Base-by-base conservation (phyloP, 2,329 filamentous ascomycete species). In the Neocucurbitaria cava region DNA sequence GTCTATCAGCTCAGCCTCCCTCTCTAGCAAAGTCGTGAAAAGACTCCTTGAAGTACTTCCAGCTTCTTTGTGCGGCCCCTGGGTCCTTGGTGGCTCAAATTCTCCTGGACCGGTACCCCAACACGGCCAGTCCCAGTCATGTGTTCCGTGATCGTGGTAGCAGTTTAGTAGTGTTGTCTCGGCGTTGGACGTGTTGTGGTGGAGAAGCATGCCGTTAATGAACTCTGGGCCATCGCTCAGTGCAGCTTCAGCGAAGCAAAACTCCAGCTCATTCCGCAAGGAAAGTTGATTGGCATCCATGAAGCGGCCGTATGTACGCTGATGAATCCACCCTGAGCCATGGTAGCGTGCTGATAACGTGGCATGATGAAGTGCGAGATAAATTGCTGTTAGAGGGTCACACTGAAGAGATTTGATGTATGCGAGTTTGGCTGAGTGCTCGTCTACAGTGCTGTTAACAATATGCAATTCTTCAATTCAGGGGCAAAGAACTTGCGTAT, bases 271-370 rank as follows among this genome's bases (percentile, higher is more conserved):
- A 10, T 58, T 66, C 30, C 71, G 70, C 5, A 73, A 51, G 1
- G 62, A 59, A 4, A 72, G 33, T 28, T 68, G 65, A 20, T 70
- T 67, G 7, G 56, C 61, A 45, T 70, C 68, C 64, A 72, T 69
- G 57, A 64, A 64, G 17, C 52, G 61, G 21, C 70, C 70, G 36
- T 71, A 70, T 1, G 60, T 66, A 18, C 58, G 52, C 42, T 74
- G 68, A 28, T 71, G 63, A n/a, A 74, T 71, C 54, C 67, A 63
- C 24, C 71, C 68, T n/a, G 62, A 55, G 49, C 64, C 65, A 52
- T 72, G 65, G 47, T 72, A 71, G 10, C 71, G 69, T 8, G 69
- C 71, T 21, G 70, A 66, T 1, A 69, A 59, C 0, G 60, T 71
- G 1, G 68, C 55, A 45, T 69, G 59, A 48, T 73, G 61, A 1